A percentile compares a stretch with the other conserved stretches of the same genome.
Evolutionary conservation across 805 yeast genomes (phyloP).

Genomic region (Metschnikowia proteae): DNA sequence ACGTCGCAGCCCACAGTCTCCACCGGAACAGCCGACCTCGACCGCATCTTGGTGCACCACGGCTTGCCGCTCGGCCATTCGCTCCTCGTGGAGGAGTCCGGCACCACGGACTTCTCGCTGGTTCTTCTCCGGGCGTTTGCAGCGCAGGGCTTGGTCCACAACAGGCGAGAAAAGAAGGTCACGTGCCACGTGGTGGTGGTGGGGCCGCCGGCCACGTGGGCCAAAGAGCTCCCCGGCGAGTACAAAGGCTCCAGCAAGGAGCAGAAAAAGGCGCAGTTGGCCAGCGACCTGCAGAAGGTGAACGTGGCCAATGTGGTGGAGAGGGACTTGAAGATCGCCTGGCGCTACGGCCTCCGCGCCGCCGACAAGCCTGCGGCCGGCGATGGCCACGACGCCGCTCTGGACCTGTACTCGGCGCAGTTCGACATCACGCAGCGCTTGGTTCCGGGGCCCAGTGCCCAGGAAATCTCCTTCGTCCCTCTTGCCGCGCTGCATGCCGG

Average conservation of each 20-base stretch:
- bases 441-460: slow-evolving; percentile 58
- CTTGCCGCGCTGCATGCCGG: slow-evolving; percentile 18
- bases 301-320: slow-evolving; percentile 65
- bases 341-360: slow-evolving; percentile 70
- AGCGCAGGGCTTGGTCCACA: slow-evolving; percentile 72
- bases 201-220: slow-evolving; percentile 57
- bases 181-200: slow-evolving; percentile 63
- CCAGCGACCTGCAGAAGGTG: slow-evolving; percentile 55
- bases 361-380: slow-evolving; percentile 5
- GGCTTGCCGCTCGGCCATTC: slow-evolving; percentile 81
- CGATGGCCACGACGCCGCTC: slow-evolving; percentile 23
- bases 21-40: slow-evolving; percentile 76
- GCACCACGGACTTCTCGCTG: slow-evolving; percentile 83
- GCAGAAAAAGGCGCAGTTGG: slow-evolving; percentile 55
- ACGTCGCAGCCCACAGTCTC: slow-evolving; percentile 76
- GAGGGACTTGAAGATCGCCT: slow-evolving; percentile 76
- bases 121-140: slow-evolving; percentile 66
- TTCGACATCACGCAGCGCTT: slow-evolving; percentile 76
- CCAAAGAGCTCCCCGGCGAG: slow-evolving; percentile 69
- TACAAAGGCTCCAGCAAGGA: slow-evolving; percentile 68
- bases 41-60: slow-evolving; percentile 68
- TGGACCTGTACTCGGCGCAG: slow-evolving; percentile 55
- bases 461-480: slow-evolving; percentile 59
- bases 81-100: slow-evolving; percentile 72
- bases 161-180: slow-evolving; percentile 39